Conservation (phyloP, 306 rosid genomes). For the Lagenaria siceraria region DNA sequence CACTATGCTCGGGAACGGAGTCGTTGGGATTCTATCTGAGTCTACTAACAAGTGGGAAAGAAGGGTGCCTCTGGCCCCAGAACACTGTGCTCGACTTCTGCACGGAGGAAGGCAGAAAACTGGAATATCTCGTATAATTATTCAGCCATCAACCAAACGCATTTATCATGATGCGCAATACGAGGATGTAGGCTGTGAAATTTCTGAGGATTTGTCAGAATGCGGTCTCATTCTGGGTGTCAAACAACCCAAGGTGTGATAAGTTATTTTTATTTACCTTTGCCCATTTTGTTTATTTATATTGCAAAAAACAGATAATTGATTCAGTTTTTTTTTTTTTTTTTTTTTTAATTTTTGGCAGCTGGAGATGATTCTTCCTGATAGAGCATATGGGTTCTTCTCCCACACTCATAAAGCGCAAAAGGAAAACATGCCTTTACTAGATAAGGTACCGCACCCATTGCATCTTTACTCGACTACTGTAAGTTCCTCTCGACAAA, state of each 20-base stretch:
- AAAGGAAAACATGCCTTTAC: conserved; percentile 83
- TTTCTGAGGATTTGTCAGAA: conserved; percentile 68
- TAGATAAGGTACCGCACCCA: conserved; percentile 46
- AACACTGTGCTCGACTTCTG: conserved; percentile 81
- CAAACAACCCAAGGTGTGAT: conserved; percentile 74
- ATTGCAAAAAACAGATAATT: not conserved
- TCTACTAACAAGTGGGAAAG: conserved; percentile 87
- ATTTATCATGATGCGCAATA: conserved; percentile 66
- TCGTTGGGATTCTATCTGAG: conserved; percentile 75
- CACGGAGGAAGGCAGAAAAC: conserved; percentile 32
- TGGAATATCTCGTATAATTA: conserved; percentile 55
- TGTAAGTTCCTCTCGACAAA: conserved; percentile 2
- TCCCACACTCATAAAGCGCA: conserved; percentile 96
- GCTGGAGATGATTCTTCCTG: conserved; percentile 79
- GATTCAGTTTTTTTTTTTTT: conserved; percentile 6
- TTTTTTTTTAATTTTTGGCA: too few relatives aligned
- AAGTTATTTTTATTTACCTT: not conserved
- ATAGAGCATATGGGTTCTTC: conserved; percentile 84
- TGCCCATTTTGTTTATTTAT: not conserved
- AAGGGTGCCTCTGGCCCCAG: conserved; percentile 76
- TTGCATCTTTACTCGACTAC: conserved; percentile 5
- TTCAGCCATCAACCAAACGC: conserved; percentile 82
- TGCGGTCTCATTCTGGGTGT: conserved; percentile 83
- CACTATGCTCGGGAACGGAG: conserved; percentile 80
- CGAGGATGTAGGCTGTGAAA: conserved; percentile 81